Conservation (phyloP, 1,284 basidiomycete genomes). For the Malassezia slooffiae region DNA sequence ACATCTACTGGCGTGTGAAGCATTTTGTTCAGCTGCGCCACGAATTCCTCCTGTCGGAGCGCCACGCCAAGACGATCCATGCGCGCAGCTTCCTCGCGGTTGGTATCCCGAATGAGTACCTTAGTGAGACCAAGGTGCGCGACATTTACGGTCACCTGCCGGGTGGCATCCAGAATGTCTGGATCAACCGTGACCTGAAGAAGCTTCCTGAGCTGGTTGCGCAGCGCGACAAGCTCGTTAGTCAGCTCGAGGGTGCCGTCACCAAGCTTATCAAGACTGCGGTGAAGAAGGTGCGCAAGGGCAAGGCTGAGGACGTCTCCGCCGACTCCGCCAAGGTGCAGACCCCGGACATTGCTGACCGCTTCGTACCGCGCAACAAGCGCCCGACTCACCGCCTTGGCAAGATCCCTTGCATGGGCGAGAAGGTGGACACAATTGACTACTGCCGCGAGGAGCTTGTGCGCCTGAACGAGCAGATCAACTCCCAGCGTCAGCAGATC, state of each 20-base stretch:
- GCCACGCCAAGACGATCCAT: constrained; percentile 64
- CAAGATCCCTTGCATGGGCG: constrained; percentile 54
- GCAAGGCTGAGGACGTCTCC: constrained; percentile 28
- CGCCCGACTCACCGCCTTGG: constrained; percentile 70
- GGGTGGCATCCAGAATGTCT: constrained; percentile 74
- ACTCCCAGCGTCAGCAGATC: constrained; percentile 57
- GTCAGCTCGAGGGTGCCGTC: constrained; percentile 75
- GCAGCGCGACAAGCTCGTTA: constrained; percentile 61
- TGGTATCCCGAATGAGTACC: constrained; percentile 69
- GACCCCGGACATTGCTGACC: constrained; percentile 27
- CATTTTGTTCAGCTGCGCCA: constrained; percentile 74
- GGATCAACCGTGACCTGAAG: constrained; percentile 75
- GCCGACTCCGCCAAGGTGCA: constrained; percentile 17
- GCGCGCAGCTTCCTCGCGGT: constrained; percentile 80
- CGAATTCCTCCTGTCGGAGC: constrained; percentile 63
- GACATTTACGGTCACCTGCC: constrained; percentile 64
- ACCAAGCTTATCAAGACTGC: constrained; percentile 64
- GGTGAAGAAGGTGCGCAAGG: constrained; percentile 52
- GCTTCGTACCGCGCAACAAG: constrained; percentile 40
- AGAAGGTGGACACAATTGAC: constrained; percentile 71
- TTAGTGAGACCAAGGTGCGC: constrained; percentile 57
- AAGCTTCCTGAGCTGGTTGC: constrained; percentile 72
- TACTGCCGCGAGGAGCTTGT: constrained; percentile 62
- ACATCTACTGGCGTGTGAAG: constrained; percentile 67
- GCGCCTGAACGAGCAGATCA: constrained; percentile 52